Conservation (phyloP, 768 basidiomycete species). For the Trametes cingulata region DNA sequence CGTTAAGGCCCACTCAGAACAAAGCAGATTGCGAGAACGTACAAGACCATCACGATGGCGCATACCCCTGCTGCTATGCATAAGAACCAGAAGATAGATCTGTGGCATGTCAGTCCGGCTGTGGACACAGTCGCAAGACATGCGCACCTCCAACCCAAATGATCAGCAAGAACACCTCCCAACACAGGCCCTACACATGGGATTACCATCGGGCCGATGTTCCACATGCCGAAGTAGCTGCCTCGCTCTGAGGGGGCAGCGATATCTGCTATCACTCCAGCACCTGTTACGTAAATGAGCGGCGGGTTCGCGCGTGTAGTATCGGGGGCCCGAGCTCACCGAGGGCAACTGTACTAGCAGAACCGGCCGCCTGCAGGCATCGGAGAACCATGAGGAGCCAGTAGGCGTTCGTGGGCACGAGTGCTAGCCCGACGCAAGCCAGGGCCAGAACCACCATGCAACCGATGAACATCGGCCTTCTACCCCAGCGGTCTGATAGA, state of each 20-base stretch:
- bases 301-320: background rate
- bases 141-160: constrained; percentile 35
- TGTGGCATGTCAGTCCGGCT: constrained; percentile 4
- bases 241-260: constrained; percentile 72
- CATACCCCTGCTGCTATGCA: constrained; percentile 37
- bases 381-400: constrained; percentile 82
- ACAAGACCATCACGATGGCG: constrained; percentile 39
- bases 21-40: background rate
- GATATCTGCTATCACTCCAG: constrained; percentile 81
- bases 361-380: constrained; percentile 77
- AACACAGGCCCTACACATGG: constrained; percentile 45
- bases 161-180: constrained; percentile 44
- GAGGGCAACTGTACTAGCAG: constrained; percentile 75
- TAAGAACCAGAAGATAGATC: constrained; percentile 47
- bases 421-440: constrained; percentile 64
- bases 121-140: rapidly evolving
- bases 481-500: constrained; percentile 63
- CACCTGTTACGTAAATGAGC: constrained; percentile 40
- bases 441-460: constrained; percentile 64
- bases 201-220: constrained; percentile 62
- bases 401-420: constrained; percentile 59
- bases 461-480: constrained; percentile 60
- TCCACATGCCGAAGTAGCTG: constrained; percentile 69
- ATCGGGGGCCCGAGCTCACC: constrained; percentile 40
- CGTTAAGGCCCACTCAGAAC: background rate